phyloP scores from a whole-genome alignment of 2,329 filamentous ascomycete species.

The Aspergillus sp. region DNA sequence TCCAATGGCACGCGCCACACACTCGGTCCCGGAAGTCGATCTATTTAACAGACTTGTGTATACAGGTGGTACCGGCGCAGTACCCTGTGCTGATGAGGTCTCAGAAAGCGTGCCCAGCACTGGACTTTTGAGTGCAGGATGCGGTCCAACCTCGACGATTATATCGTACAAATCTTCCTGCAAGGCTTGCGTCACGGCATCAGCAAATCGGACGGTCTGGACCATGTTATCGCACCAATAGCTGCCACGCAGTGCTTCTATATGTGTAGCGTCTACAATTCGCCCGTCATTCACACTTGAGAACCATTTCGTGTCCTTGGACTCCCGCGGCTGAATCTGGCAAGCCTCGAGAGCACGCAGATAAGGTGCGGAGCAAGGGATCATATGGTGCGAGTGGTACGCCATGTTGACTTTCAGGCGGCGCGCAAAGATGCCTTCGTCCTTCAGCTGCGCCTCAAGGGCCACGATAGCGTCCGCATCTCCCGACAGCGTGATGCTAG shows the following conservation, averaged over 20 bases:
- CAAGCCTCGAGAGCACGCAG: conserved; percentile 19
- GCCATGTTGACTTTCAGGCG: conserved; percentile 44
- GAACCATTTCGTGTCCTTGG: conserved; percentile 23
- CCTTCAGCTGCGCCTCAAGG: conserved; percentile 29
- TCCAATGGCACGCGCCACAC: conserved; percentile 27
- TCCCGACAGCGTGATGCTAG: conserved; percentile 48
- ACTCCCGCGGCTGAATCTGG: neutral
- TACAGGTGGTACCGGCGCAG: neutral
- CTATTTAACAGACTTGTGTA: neutral
- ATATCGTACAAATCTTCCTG: conserved; percentile 18
- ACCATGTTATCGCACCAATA: conserved; percentile 34
- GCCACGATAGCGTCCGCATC: conserved; percentile 37
- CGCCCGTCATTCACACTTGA: conserved; percentile 31
- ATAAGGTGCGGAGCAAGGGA: conserved; percentile 31
- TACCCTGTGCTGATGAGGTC: conserved; percentile 12
- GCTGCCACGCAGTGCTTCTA: neutral
- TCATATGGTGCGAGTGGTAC: conserved; percentile 49
- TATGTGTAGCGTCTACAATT: conserved; percentile 23
- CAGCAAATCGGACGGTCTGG: conserved; percentile 24
- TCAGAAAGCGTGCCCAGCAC: conserved; percentile 6
- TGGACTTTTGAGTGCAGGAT: conserved; percentile 33
- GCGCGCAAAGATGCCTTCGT: conserved; percentile 39
- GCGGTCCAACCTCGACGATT: conserved; percentile 36
- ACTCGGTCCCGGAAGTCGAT: conserved; percentile 15
- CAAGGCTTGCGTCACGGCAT: conserved; percentile 17